Percentiles rank a stretch among this genome's conserved stretches.
Evolutionary conservation across 1,284 basidiomycete species (phyloP).

Genomic region (Coniferiporia weirii): DNA sequence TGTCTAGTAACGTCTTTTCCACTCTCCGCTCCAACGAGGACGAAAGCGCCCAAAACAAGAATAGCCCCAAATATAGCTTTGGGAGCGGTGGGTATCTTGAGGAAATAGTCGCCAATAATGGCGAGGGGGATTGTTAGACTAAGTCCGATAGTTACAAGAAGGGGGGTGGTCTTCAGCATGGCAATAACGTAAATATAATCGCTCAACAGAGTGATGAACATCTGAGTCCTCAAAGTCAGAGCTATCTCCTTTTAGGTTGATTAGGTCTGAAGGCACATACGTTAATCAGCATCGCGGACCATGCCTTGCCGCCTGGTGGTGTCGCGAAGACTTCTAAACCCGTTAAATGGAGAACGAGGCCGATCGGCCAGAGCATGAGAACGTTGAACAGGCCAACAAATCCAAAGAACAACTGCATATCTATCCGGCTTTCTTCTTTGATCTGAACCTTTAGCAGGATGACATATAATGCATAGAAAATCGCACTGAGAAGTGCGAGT

Average conservation of each 20-base stretch:
- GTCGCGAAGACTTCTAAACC: slow-evolving; percentile 75
- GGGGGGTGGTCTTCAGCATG: slow-evolving; percentile 95
- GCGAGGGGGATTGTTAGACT: slow-evolving; percentile 94
- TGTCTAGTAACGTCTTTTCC: slow-evolving; percentile 27
- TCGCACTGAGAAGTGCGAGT: slow-evolving; percentile 75
- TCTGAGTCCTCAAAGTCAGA: slow-evolving; percentile 38
- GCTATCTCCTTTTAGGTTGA: neutral
- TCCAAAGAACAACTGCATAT: slow-evolving; percentile 93
- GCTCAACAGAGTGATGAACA: slow-evolving; percentile 79
- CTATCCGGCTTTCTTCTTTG: slow-evolving; percentile 76
- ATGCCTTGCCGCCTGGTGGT: slow-evolving; percentile 56
- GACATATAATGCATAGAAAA: slow-evolving; percentile 91
- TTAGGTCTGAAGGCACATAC: slow-evolving; percentile 35
- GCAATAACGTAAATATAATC: slow-evolving; percentile 88
- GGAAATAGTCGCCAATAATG: slow-evolving; percentile 72
- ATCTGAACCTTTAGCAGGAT: slow-evolving; percentile 88
- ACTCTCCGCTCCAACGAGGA: slow-evolving; percentile 61
- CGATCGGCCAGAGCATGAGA: slow-evolving; percentile 76
- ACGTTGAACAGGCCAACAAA: slow-evolving; percentile 93
- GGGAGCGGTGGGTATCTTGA: slow-evolving; percentile 48
- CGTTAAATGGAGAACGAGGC: slow-evolving; percentile 72
- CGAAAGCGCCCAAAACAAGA: slow-evolving; percentile 63
- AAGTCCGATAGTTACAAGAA: slow-evolving; percentile 90
- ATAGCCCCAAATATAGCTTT: slow-evolving; percentile 63
- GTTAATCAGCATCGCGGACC: slow-evolving; percentile 72